A percentile compares a stretch with the other conserved stretches of the same genome.
Evolutionary conservation across 2,329 filamentous ascomycete genomes (phyloP).

Genomic region (Pestalotiopsis sp.): DNA sequence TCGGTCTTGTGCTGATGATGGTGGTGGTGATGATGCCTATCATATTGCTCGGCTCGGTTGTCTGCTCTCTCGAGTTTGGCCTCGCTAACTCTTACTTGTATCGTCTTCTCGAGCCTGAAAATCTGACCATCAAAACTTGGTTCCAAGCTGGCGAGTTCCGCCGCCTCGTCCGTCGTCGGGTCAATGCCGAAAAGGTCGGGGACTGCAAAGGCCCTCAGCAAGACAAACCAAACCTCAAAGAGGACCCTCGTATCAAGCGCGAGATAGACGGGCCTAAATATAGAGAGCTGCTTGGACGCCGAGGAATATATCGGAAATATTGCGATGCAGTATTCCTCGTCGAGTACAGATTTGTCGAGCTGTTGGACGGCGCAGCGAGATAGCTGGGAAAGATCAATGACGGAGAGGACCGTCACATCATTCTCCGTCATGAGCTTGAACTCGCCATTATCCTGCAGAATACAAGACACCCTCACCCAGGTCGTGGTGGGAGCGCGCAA

Average conservation of each 20-base stretch:
- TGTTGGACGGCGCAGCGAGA: constrained; percentile 90
- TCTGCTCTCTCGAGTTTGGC: constrained; percentile 57
- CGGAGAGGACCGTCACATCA: constrained; percentile 77
- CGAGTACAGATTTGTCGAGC: constrained; percentile 85
- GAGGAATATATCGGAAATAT: constrained; percentile 93
- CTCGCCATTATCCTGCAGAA: constrained; percentile 91
- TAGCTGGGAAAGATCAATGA: constrained; percentile 85
- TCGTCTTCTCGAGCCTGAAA: constrained; percentile 65
- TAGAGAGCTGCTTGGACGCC: constrained; percentile 70
- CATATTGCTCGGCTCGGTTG: constrained; percentile 28
- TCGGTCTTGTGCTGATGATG: constrained; percentile 37
- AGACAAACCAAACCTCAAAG: constrained; percentile 97
- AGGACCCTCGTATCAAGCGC: constrained; percentile 83
- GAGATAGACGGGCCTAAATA: constrained; percentile 87
- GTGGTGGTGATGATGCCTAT: constrained; percentile 35
- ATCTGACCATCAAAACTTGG: constrained; percentile 49
- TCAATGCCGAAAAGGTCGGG: constrained; percentile 82
- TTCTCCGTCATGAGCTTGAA: constrained; percentile 89
- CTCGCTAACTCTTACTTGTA: constrained; percentile 62
- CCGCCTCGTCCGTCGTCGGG: constrained; percentile 43
- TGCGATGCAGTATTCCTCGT: constrained; percentile 91
- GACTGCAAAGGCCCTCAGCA: constrained; percentile 87
- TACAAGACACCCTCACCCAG: constrained; percentile 90
- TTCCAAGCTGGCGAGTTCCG: constrained; percentile 42
- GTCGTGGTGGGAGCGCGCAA: constrained; percentile 56